Evolutionary conservation across 768 basidiomycete species (phyloP).

Genomic region (Pisolithus orientalis): DNA sequence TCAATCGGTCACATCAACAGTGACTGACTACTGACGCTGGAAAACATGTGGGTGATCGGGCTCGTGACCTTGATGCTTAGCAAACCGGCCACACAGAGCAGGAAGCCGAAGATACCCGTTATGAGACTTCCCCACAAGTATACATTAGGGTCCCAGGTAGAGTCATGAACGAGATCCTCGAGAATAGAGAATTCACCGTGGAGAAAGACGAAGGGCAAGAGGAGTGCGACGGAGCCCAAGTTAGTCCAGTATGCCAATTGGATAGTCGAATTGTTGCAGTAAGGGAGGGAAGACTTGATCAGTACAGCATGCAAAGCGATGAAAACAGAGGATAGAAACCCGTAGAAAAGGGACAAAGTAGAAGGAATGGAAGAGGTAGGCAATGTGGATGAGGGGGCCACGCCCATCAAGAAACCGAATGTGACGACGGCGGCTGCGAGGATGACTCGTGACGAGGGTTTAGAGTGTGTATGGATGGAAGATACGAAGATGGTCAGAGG

Average conservation of each 20-base stretch:
- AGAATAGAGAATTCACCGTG: constrained; percentile 46
- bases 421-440: constrained; percentile 60
- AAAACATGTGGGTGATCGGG: constrained; percentile 84
- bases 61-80: constrained; percentile 79
- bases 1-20: constrained; percentile 1
- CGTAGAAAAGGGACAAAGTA: constrained; percentile 58
- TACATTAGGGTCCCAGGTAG: constrained; percentile 43
- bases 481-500: constrained; percentile 78
- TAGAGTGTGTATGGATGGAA: constrained; percentile 47
- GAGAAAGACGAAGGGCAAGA: constrained; percentile 58
- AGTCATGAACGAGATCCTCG: constrained; percentile 30
- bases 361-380: constrained; percentile 42
- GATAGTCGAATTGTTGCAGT: constrained; percentile 66
- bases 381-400: constrained; percentile 48
- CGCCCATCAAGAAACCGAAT: constrained; percentile 70
- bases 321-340: constrained; percentile 64
- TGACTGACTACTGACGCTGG: constrained; percentile 44
- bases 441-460: constrained; percentile 50
- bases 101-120: constrained; percentile 75
- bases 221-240: constrained; percentile 55
- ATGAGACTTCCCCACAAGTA: constrained; percentile 62
- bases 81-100: constrained; percentile 73
- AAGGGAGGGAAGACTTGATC: constrained; percentile 62
- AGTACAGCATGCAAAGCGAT: constrained; percentile 73
- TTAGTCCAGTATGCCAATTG: constrained; percentile 80